Evolutionary conservation across 169 alveolate genomes (phyloP).

Genomic region (Cryptosporidium sp.): DNA sequence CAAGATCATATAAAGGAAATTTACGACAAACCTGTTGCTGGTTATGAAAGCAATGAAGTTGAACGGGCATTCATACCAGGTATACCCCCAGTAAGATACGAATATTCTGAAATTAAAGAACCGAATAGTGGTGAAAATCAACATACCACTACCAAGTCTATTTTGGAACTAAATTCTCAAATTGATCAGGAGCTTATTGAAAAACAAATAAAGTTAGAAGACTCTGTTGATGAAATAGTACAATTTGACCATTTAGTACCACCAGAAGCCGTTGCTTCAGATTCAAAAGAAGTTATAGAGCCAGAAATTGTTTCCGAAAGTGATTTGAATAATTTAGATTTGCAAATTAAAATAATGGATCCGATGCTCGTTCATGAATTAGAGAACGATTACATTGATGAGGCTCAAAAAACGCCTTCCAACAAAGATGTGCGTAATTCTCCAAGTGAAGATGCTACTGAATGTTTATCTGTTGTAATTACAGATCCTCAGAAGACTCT

Average conservation of each 20-base stretch:
- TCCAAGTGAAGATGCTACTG: background rate
- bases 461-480: background rate
- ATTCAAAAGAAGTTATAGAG: background rate
- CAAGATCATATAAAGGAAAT: background rate
- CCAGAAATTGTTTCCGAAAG: background rate
- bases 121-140: background rate
- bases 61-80: background rate
- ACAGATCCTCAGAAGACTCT: background rate
- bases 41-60: background rate
- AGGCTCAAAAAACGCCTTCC: background rate
- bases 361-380: background rate
- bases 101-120: background rate
- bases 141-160: background rate
- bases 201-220: background rate
- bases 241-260: background rate
- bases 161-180: background rate
- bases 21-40: background rate
- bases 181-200: background rate
- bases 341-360: background rate
- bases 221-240: background rate
- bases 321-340: background rate
- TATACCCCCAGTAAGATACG: background rate
- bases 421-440: no score
- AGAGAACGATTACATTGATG: background rate
- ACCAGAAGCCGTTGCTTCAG: background rate